phyloP scores from a whole-genome alignment of 2,329 filamentous ascomycete species.

The Davidsoniella virescens region DNA sequence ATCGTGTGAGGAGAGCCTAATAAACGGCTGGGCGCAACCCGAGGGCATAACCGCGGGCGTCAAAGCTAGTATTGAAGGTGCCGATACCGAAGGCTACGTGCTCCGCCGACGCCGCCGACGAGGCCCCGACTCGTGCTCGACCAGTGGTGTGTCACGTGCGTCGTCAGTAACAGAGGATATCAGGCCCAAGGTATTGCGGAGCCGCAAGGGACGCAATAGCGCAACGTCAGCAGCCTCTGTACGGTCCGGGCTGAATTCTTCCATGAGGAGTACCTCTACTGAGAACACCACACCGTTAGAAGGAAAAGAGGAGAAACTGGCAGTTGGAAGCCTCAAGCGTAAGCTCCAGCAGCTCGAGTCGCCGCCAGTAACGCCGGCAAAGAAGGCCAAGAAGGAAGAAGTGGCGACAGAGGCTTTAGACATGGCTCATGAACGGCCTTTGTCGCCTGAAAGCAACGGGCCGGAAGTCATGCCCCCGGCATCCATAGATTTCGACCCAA shows the following conservation, averaged over 20 bases:
- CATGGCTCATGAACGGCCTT: background rate
- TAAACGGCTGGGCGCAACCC: conserved; percentile 66
- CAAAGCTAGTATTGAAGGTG: conserved; percentile 35
- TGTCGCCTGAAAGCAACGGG: background rate
- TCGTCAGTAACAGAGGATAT: conserved; percentile 39
- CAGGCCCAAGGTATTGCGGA: conserved; percentile 28
- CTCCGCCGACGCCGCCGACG: conserved; percentile 34
- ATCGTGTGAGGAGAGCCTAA: conserved; percentile 59
- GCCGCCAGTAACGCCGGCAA: conserved; percentile 7
- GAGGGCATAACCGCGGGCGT: conserved; percentile 28
- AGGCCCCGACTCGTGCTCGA: conserved; percentile 26
- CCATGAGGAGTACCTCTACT: too few relatives aligned
- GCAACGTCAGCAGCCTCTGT: background rate
- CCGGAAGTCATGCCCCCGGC: background rate
- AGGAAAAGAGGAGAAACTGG: background rate
- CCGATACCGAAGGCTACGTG: conserved; percentile 35
- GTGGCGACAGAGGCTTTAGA: background rate
- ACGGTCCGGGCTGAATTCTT: too few relatives aligned
- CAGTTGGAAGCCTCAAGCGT: conserved; percentile 10
- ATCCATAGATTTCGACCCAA: background rate
- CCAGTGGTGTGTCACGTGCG: conserved; percentile 34
- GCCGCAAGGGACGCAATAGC: background rate
- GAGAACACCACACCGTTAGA: background rate
- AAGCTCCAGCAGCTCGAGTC: conserved; percentile 1
- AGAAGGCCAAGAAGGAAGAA: conserved; percentile 10